These are phyloP conservation scores for Singerocomus rubriflavus DNA, from an alignment of 1,284 basidiomycete species.

Conservation along the genomic window DNA sequence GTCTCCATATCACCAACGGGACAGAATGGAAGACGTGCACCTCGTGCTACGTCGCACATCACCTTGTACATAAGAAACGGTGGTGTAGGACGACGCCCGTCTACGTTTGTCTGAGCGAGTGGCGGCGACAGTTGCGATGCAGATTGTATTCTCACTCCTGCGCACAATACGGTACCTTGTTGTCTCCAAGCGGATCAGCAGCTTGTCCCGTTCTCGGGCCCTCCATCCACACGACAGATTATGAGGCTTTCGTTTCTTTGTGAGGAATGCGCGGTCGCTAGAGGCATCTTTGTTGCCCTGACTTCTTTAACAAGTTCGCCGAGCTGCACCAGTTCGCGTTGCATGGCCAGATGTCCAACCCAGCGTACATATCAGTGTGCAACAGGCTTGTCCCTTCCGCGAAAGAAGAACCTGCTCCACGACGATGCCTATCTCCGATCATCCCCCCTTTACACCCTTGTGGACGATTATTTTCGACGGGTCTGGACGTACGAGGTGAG, in stretches of 20 bases:
- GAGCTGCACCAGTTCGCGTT: conserved; percentile 13
- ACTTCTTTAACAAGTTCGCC: background rate
- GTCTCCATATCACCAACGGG: background rate
- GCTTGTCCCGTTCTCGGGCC: background rate
- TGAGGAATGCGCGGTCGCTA: background rate
- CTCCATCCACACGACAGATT: background rate
- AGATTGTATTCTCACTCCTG: background rate
- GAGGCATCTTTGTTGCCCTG: background rate
- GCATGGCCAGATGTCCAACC: background rate
- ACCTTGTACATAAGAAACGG: conserved; percentile 7
- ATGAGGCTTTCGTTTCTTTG: background rate
- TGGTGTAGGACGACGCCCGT: background rate
- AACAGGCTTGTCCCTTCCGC: conserved; percentile 10
- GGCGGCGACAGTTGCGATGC: too few species aligned
- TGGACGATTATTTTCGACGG: conserved; percentile 52
- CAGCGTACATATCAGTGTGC: background rate
- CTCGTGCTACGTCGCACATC: conserved; percentile 10
- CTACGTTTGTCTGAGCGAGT: too few species aligned
- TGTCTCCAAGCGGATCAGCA: too few species aligned
- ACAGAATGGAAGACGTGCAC: conserved; percentile 23
- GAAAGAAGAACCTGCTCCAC: conserved; percentile 5
- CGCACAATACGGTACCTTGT: background rate
- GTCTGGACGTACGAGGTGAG: conserved; percentile 53
- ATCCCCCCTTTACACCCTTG: conserved; percentile 50
- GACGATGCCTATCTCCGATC: conserved; percentile 35